Conservation (phyloP, 768 basidiomycete genomes). For the Lactarius sanguifluus region DNA sequence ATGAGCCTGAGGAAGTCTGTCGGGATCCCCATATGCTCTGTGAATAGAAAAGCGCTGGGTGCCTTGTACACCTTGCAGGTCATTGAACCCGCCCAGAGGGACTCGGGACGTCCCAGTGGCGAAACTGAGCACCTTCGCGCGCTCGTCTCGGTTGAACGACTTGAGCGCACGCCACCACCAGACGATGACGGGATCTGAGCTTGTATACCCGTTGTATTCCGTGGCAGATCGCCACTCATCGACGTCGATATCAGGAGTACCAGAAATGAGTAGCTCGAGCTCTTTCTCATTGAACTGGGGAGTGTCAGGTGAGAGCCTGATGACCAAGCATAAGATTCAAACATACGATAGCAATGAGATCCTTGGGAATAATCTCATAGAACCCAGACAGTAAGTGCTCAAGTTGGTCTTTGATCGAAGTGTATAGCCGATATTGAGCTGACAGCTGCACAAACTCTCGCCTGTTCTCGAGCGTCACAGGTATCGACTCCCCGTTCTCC, state of each 20-base stretch:
- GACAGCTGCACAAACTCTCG: constrained; percentile 94
- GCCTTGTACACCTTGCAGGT: constrained; percentile 93
- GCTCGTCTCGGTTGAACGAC: constrained; percentile 94
- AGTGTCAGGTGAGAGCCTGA: constrained; percentile 29
- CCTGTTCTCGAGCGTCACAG: constrained; percentile 96
- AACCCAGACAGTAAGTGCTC: constrained; percentile 87
- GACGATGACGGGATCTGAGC: constrained; percentile 91
- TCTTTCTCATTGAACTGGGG: constrained; percentile 90
- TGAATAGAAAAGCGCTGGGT: constrained; percentile 96
- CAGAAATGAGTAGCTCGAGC: constrained; percentile 90
- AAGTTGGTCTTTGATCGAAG: constrained; percentile 95
- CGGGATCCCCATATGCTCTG: constrained; percentile 83
- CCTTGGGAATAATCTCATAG: constrained; percentile 97
- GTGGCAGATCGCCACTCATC: constrained; percentile 96
- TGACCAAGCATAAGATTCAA: not conserved
- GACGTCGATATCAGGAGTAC: constrained; percentile 97
- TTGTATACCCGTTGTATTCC: constrained; percentile 84
- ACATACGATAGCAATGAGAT: constrained; percentile 88
- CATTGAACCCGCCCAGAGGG: constrained; percentile 90
- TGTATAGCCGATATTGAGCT: constrained; percentile 89
- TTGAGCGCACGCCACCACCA: constrained; percentile 99
- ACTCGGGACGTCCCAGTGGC: constrained; percentile 92
- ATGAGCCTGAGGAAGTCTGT: constrained; percentile 86
- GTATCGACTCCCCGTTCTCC: constrained; percentile 74
- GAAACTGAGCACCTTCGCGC: constrained; percentile 96